Conservation (phyloP, 805 yeast species). For the Grigorovia jiainica region DNA sequence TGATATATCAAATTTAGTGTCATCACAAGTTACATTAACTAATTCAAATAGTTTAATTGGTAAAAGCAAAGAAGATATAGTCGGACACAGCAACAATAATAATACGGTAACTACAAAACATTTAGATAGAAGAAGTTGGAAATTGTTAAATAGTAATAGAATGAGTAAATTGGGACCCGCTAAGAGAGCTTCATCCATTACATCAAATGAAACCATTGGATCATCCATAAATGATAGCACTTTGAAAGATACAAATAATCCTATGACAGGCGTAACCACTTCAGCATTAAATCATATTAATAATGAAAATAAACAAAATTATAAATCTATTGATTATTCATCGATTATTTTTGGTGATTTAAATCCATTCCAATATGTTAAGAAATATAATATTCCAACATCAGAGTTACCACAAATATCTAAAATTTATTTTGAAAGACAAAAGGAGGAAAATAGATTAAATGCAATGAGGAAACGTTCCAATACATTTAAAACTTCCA, state of each 20-base stretch:
- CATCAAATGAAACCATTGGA: neutral
- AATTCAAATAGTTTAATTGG: too few relatives aligned
- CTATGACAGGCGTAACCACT: neutral
- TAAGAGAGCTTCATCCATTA: constrained; percentile 16
- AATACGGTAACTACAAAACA: too few relatives aligned
- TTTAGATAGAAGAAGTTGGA: constrained; percentile 20
- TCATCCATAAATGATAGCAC: neutral
- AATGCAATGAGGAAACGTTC: constrained; percentile 21
- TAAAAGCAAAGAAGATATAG: too few relatives aligned
- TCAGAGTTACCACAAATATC: constrained; percentile 31
- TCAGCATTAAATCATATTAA: neutral
- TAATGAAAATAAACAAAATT: neutral
- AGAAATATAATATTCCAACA: constrained; percentile 29
- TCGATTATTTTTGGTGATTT: constrained; percentile 30
- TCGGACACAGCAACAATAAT: too few relatives aligned
- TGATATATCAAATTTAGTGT: neutral
- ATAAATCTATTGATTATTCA: constrained; percentile 8
- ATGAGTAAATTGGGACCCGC: constrained; percentile 25
- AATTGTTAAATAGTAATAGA: constrained; percentile 20
- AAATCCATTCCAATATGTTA: constrained; percentile 34
- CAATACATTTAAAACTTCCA: constrained; percentile 2
- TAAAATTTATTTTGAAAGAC: constrained; percentile 30
- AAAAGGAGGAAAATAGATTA: constrained; percentile 27
- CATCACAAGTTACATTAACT: neutral
- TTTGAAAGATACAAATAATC: neutral